Conservation (phyloP, 2,329 filamentous ascomycete genomes). For the Myotisia sp. region DNA sequence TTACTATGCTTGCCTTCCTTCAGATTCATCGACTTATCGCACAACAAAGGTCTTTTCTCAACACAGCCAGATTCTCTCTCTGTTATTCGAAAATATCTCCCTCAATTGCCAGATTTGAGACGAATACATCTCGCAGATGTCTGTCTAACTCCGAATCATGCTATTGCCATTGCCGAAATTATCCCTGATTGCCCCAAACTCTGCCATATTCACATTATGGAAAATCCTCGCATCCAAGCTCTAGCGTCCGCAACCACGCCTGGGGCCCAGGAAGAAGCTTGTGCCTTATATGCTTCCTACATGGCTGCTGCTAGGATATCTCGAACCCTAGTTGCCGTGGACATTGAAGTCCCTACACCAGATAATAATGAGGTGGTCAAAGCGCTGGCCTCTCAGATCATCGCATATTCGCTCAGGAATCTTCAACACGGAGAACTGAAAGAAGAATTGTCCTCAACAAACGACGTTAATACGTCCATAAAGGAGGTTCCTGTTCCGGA, state of each 20-base stretch:
- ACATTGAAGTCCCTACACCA: constrained; percentile 72
- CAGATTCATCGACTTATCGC: constrained; percentile 81
- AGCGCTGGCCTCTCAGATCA: constrained; percentile 82
- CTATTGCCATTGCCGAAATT: constrained; percentile 79
- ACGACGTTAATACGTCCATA: constrained; percentile 30
- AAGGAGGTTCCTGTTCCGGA: constrained; percentile 55
- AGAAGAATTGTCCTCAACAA: constrained; percentile 37
- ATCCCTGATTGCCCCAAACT: constrained; percentile 68
- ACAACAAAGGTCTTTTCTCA: constrained; percentile 70
- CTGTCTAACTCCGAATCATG: constrained; percentile 69
- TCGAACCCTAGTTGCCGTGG: constrained; percentile 69
- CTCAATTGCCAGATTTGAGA: constrained; percentile 62
- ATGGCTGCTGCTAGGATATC: constrained; percentile 79
- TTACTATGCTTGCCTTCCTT: constrained; percentile 57
- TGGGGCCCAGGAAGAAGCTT: constrained; percentile 77
- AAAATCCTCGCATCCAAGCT: constrained; percentile 51
- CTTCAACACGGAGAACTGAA: constrained; percentile 64
- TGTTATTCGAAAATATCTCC: constrained; percentile 68
- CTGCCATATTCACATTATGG: constrained; percentile 73
- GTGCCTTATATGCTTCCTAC: constrained; percentile 80
- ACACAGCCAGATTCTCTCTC: constrained; percentile 58
- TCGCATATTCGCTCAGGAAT: constrained; percentile 85
- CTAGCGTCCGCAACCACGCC: constrained; percentile 68
- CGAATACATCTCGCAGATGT: constrained; percentile 79
- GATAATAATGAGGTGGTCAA: constrained; percentile 83